Evolutionary conservation across 2,329 filamentous ascomycete genomes (phyloP).

Genomic region (Botrytis fabae): DNA sequence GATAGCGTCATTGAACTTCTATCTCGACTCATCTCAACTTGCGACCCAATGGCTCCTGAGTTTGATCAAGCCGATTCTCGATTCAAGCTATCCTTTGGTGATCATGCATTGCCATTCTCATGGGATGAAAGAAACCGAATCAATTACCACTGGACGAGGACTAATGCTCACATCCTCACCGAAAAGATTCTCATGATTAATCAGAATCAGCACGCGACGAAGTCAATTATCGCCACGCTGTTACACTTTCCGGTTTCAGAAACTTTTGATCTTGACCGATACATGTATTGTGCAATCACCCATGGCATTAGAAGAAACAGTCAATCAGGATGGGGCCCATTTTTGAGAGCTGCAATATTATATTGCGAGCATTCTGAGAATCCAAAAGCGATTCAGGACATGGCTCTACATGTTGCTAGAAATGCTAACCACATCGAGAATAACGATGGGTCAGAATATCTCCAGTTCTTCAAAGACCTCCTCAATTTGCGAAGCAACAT

Average conservation of each 20-base stretch:
- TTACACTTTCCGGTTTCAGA: constrained; percentile 49
- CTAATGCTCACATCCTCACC: constrained; percentile 54
- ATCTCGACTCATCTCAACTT: constrained; percentile 40
- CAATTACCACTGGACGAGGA: constrained; percentile 46
- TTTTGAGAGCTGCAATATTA: constrained; percentile 37
- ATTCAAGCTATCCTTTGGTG: constrained; percentile 7
- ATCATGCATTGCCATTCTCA: constrained; percentile 46
- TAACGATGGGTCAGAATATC: constrained; percentile 37
- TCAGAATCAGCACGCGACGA: constrained; percentile 53
- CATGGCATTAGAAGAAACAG: constrained; percentile 34
- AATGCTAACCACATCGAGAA: constrained; percentile 33
- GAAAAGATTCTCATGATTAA: constrained; percentile 66
- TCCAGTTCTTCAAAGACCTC: constrained; percentile 40
- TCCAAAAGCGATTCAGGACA: constrained; percentile 26
- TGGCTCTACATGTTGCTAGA: constrained; percentile 34
- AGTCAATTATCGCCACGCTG: constrained; percentile 58
- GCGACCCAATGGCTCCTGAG: constrained; percentile 30
- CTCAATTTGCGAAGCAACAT: constrained; percentile 25
- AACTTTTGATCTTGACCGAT: constrained; percentile 54
- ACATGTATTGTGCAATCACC: constrained; percentile 48
- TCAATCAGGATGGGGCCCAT: constrained; percentile 31
- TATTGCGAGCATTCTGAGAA: constrained; percentile 39
- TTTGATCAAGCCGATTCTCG: constrained; percentile 10
- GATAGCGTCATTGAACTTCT: constrained; percentile 54
- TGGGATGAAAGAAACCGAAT: constrained; percentile 50